A percentile compares a stretch with the other conserved stretches of the same genome.
Evolutionary conservation across 2,329 filamentous ascomycete genomes (phyloP).

Genomic region (Rhexocercosporidium sp.): DNA sequence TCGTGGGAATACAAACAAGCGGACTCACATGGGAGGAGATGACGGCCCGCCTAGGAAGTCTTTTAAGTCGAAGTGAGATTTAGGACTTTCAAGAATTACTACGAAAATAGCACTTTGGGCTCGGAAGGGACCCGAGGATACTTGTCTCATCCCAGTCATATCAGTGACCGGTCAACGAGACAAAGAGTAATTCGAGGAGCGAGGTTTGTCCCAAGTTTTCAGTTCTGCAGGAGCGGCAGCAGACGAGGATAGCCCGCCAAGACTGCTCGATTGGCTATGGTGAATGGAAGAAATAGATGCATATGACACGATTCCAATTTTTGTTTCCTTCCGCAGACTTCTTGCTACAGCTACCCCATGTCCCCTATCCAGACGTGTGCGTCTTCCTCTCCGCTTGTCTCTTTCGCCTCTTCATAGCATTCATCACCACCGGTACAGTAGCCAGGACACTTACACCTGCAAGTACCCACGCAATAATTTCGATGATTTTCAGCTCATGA

Average conservation of each 20-base stretch:
- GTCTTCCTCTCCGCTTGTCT: conserved; percentile 23
- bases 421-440: conserved; percentile 26
- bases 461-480: conserved; percentile 29
- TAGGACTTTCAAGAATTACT: background rate
- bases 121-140: background rate
- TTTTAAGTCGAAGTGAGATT: conserved; percentile 18
- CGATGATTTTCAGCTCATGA: conserved; percentile 32
- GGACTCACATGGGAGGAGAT: conserved; percentile 31
- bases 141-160: background rate
- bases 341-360: background rate
- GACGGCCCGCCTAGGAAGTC: conserved; percentile 32
- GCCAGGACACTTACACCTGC: conserved; percentile 23
- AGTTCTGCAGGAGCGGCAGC: background rate
- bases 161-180: background rate
- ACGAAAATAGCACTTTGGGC: conserved; percentile 1
- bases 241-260: background rate
- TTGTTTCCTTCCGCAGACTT: background rate
- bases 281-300: background rate
- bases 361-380: conserved; percentile 14
- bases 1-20: conserved; percentile 46
- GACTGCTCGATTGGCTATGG: background rate
- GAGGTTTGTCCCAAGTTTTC: background rate
- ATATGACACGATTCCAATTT: background rate
- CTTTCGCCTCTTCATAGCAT: conserved; percentile 28
- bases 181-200: background rate